These are phyloP conservation scores for Escovopsis sp. DNA, from an alignment of 2,329 filamentous ascomycete species.

Conservation along the genomic window DNA sequence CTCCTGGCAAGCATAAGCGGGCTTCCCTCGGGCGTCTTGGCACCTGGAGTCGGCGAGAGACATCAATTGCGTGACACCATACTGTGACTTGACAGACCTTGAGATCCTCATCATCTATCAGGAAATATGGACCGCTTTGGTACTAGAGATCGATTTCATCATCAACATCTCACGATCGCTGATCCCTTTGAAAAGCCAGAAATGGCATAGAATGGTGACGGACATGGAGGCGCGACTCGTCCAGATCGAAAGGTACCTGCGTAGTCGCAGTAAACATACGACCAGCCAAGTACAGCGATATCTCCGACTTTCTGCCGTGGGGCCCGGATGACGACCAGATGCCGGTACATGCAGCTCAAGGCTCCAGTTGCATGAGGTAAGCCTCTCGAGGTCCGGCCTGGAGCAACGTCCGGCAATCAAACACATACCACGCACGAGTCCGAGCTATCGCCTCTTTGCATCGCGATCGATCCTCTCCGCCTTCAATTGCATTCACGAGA, in stretches of 20 bases:
- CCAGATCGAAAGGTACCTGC: neutral
- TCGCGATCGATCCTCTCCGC: neutral
- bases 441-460: slow-evolving; percentile 9
- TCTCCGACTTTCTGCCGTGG: slow-evolving; percentile 20
- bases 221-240: neutral
- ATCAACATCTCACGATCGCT: no score
- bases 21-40: no score
- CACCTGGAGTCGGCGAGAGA: no score
- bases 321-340: slow-evolving; percentile 6
- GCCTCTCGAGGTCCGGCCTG: slow-evolving; percentile 13
- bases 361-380: slow-evolving; percentile 28
- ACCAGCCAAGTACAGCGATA: neutral
- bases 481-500: neutral
- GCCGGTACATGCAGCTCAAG: slow-evolving; percentile 13
- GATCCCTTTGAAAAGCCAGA: no score
- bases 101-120: no score
- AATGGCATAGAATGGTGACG: no score
- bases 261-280: neutral
- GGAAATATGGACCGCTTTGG: no score
- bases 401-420: slow-evolving; percentile 5
- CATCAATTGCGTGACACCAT: no score
- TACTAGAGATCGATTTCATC: no score
- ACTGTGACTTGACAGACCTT: no score
- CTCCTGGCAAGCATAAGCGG: no score
- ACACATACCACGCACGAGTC: slow-evolving; percentile 1